Percentiles rank a stretch among this genome's conserved stretches.
Evolutionary conservation across 805 yeast genomes (phyloP).

Genomic region (Lipomyces orientalis): DNA sequence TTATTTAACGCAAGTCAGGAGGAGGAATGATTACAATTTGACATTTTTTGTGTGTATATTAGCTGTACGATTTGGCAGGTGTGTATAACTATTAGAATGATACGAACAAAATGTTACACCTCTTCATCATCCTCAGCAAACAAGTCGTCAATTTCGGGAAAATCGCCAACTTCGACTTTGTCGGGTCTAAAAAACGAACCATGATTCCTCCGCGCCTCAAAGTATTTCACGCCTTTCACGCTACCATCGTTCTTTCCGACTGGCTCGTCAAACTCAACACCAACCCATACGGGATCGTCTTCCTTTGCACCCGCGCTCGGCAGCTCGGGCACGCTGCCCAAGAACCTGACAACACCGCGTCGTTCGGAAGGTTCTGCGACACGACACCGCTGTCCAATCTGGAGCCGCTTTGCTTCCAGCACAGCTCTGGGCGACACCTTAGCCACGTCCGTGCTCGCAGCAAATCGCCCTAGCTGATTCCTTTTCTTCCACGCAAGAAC

Average conservation of each 20-base stretch:
- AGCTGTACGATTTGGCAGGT: neutral
- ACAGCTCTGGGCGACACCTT: neutral
- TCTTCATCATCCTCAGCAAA: slow-evolving; percentile 50
- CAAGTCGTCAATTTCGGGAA: slow-evolving; percentile 57
- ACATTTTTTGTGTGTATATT: neutral
- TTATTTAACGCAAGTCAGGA: slow-evolving; percentile 27
- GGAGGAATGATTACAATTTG: neutral
- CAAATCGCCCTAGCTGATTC: slow-evolving; percentile 73
- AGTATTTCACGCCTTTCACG: slow-evolving; percentile 64
- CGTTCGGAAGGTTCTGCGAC: slow-evolving; percentile 54
- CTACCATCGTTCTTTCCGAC: slow-evolving; percentile 86
- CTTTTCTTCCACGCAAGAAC: slow-evolving; percentile 79
- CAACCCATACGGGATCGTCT: slow-evolving; percentile 66
- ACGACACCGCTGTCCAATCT: slow-evolving; percentile 57
- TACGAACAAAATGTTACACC: slow-evolving; percentile 9
- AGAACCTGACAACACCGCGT: slow-evolving; percentile 69
- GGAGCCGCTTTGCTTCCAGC: slow-evolving; percentile 40
- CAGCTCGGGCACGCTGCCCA: slow-evolving; percentile 72
- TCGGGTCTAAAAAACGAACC: slow-evolving; percentile 82
- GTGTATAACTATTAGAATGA: neutral
- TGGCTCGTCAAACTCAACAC: slow-evolving; percentile 84
- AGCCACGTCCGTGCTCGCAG: slow-evolving; percentile 47
- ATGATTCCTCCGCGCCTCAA: slow-evolving; percentile 59
- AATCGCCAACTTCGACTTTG: slow-evolving; percentile 72
- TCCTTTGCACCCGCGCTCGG: slow-evolving; percentile 43